Evolutionary conservation across 2,329 filamentous ascomycete genomes (phyloP), one percentile per base, ranked within the genome.

Genomic region (Rutstroemia sp.): DNA sequence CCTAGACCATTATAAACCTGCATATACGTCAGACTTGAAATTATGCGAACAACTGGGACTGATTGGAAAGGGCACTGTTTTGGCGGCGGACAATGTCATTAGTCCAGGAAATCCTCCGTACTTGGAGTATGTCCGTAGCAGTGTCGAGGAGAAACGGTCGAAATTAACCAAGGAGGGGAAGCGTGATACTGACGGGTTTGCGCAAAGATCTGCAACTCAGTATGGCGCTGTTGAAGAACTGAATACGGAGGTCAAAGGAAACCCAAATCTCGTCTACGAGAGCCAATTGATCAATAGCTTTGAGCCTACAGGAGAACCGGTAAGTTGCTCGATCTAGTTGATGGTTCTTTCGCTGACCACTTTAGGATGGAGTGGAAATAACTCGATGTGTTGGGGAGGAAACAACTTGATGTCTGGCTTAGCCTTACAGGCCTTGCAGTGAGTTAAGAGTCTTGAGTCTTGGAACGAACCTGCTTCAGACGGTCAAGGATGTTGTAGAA

Each of bases 1-100:
- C 70, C 73, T 94, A 38, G 90, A 94, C 65, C 89, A 94, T 70
- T 86, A 86, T 71, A 92, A 92, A 71, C 85, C 86, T 0, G 80
- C 84, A 0, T 94, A 92, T 68, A 81, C 80, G 0, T 78, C 80
- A 0, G 90, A 94, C 64, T 71, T 92, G 59, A 90, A 90, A 72
- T 77, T 91, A 0, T 89, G 85, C 67, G 89, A 94, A 72, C 77
- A 87, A 41, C 73, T 92, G 5, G 79, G 77, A 0, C 69, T 92
- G 38, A 75, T 94, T 3, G 75, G 74, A 0, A 75, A 78, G 0
- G 87, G 87, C 0, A 79, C 79, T 0, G 77, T 87, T 0, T 71
- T 87, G 19, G 83, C 79, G 0, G 86, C 86, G 1, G 86, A 90
- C 66, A 90, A 90, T 66, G 79, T 88, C 52, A 81, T 89, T 65